These are phyloP conservation scores for Abortiporus biennis DNA, from an alignment of 1,284 basidiomycete genomes.

Conservation along the genomic window DNA sequence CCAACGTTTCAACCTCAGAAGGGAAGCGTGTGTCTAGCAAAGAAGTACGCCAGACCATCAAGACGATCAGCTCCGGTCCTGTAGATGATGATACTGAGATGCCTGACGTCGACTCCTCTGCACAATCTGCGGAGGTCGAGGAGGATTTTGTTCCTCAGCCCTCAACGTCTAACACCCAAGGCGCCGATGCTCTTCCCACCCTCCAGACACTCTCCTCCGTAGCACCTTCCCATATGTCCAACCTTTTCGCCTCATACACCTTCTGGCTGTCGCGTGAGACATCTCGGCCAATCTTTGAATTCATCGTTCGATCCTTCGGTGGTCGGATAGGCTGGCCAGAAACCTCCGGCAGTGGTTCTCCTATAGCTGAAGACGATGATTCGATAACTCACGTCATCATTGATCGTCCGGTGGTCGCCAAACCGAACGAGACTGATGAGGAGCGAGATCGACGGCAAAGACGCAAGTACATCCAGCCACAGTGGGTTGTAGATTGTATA, in stretches of 20 bases:
- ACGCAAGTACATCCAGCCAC: conserved; percentile 92
- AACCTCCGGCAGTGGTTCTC: conserved; percentile 81
- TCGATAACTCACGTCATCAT: conserved; percentile 95
- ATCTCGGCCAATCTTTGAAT: conserved; percentile 91
- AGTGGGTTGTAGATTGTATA: conserved; percentile 97
- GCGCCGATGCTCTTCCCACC: conserved; percentile 63
- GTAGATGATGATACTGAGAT: conserved; percentile 34
- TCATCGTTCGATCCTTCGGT: conserved; percentile 89
- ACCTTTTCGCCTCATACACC: conserved; percentile 81
- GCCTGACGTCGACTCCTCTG: conserved; percentile 25
- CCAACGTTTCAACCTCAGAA: conserved; percentile 42
- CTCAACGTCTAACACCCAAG: conserved; percentile 53
- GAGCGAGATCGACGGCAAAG: conserved; percentile 60
- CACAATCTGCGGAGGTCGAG: conserved; percentile 37
- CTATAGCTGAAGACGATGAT: conserved; percentile 66
- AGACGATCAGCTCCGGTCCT: conserved; percentile 39
- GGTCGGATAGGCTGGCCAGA: conserved; percentile 87
- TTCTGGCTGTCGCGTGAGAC: conserved; percentile 97
- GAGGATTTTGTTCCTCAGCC: conserved; percentile 70
- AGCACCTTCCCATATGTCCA: conserved; percentile 45
- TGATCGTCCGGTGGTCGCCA: conserved; percentile 73
- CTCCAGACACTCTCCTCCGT: conserved; percentile 67
- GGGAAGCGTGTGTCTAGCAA: conserved; percentile 60
- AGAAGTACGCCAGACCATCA: conserved; percentile 71
- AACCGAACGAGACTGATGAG: conserved; percentile 44